Conservation (phyloP, 164 flowering plant genomes). For the Hamamelis virginiana region DNA sequence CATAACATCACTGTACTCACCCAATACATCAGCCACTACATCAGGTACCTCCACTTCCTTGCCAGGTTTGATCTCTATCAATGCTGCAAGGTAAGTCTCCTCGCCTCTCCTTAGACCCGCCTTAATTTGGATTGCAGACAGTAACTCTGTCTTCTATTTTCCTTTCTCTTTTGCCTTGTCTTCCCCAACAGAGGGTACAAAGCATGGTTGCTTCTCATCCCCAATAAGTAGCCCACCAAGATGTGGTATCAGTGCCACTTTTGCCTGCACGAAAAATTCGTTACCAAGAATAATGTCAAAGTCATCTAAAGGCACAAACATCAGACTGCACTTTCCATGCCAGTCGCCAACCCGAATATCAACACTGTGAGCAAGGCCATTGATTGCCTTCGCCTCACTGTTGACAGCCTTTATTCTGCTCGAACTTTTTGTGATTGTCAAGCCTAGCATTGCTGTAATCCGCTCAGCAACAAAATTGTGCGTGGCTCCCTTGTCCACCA, state of each 20-base stretch:
- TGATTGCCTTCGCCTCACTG: not conserved
- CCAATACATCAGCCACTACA: not conserved
- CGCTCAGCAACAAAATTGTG: constrained; percentile 18
- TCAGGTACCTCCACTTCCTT: not conserved
- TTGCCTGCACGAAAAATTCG: not conserved
- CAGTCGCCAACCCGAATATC: not conserved
- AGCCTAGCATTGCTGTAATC: not conserved
- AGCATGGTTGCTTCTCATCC: not conserved
- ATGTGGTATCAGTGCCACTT: constrained; percentile 5
- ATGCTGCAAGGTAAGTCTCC: not conserved
- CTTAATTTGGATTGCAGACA: not conserved
- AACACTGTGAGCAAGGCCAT: not conserved
- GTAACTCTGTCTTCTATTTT: not conserved
- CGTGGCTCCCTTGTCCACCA: constrained; percentile 10
- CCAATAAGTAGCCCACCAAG: constrained; percentile 2
- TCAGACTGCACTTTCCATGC: not conserved
- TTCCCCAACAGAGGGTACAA: not conserved
- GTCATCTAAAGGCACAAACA: constrained; percentile 12
- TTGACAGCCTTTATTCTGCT: not conserved
- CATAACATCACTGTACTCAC: constrained; percentile 11
- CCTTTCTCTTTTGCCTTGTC: too few species aligned
- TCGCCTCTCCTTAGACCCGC: not conserved
- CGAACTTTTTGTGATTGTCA: not conserved
- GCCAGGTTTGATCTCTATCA: not conserved
- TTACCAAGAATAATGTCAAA: constrained; percentile 14